Base-by-base conservation (phyloP, 2,329 filamentous ascomycete genomes). In the Penicillium sp. region DNA sequence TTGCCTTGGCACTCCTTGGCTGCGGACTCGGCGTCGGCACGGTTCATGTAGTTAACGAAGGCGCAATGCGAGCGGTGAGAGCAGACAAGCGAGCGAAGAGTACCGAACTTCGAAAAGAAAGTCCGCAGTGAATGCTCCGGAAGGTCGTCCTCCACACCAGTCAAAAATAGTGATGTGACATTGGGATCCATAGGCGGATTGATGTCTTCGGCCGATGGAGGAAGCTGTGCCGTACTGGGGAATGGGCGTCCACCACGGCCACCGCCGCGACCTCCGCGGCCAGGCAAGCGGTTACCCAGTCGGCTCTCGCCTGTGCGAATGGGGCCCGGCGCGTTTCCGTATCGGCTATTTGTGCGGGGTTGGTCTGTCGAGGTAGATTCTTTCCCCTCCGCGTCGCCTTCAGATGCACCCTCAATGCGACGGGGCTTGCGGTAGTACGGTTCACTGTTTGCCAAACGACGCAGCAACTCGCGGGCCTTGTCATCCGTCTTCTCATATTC, bases 31-130 rank as follows among this genome's bases (percentile, higher is more conserved):
- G 96, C 95, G 1, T 85, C 89, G 60, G 91, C 87, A 56, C 95
- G 85, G 3, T 89, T 91, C 66, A 92, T 87, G 73, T 92, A 99
- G 77, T 99, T 99, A 77, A 99, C 82, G 71, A 98, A 99, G 1
- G 95, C 95, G 74, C 93, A 98, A 71, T 98, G 95, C 16, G 93
- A 93, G 80, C 96, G 92, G 78, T 99, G 95, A 7, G 93, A 97
- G 76, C 95, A 98, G 37, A 99, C 89, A 16, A 99, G 79, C 26
- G 92, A 97, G 68, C 95, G 91, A 59, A 99, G 88, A 70, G 93
- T 91, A 62, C 95, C 95, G 68, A 93, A 92, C 19, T 85, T 85
- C 59, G 91, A 87, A 80, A 99, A 99, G 75, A 96, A 95, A 2
- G 92, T 89, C 48, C 95, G 90, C 26, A 99, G 82, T 68, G 93